Evolutionary conservation across 371 early-diverging fungal species (phyloP), one percentile per base, ranked within the genome.

Genomic region (Syncephalastrum racemosum): DNA sequence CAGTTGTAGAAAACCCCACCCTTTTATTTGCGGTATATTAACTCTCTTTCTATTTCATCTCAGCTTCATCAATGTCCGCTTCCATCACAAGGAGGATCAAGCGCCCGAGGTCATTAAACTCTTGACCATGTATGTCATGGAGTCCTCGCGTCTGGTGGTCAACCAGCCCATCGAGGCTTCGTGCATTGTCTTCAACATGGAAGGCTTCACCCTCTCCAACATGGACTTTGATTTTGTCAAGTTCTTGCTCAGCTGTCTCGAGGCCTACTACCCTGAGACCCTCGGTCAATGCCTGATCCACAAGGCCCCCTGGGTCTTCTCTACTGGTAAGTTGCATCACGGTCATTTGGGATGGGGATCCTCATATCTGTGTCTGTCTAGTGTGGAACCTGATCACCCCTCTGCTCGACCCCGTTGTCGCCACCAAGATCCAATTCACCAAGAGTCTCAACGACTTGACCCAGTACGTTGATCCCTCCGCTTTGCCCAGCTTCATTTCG

Each of bases 321-420:
- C 86, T 42, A 73, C 73, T 56, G 90, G 92, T 65, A 67, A 61
- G 63, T 43, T n/a, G n/a, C n/a, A 25, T 13, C 4, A 16, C 12
- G 39, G 13, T n/a, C n/a, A n/a, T n/a, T n/a, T n/a, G n/a, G 12
- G 14, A 19, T 5, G 4, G 20, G 24, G 54, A 50, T 36, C 25
- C 23, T 31, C 6, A 16, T 23, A 41, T 50, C n/a, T 15, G 15
- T 44, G 13, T 56, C 13, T 12, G 2, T 46, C 14, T 55, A 70
- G 84, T 90, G 15, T 94, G 89, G 89, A 86, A 79, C 59, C 68
- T 91, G 64, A 87, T 92, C 52, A 77, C 85, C n/a, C 89, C 91
- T 18, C 71, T 91, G 64, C 76, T 96, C 23, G 97, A 96, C 77
- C 96, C 97, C 24, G 92, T 93, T 10, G 94, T 96, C 4, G 90